A percentile compares a stretch with the other conserved stretches of the same genome.
Conservation (phyloP, 768 basidiomycete genomes). For the Agrocybe praecox region DNA sequence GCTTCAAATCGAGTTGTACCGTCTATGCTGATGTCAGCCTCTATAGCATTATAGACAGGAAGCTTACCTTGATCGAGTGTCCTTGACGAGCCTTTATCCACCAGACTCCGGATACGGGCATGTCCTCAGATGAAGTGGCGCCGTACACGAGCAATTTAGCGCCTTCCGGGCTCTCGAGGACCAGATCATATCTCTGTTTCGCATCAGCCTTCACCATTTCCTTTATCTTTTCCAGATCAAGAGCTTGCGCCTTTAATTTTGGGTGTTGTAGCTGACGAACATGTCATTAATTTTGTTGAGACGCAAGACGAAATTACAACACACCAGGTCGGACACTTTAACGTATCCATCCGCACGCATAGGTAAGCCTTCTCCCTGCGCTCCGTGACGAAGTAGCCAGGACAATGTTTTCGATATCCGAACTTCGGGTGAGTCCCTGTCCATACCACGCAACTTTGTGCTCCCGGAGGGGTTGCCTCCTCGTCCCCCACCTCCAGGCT, state of each 20-base stretch:
- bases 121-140: slow-evolving; percentile 1
- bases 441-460: slow-evolving; percentile 57
- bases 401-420: slow-evolving; percentile 85
- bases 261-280: slow-evolving; percentile 62
- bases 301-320: background rate
- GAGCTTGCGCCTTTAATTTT: slow-evolving; percentile 53
- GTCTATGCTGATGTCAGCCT: slow-evolving; percentile 39
- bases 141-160: slow-evolving; percentile 11
- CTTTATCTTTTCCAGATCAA: slow-evolving; percentile 58
- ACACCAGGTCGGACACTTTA: slow-evolving; percentile 78
- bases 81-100: slow-evolving; percentile 93
- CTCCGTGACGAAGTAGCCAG: slow-evolving; percentile 91
- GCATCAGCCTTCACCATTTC: slow-evolving; percentile 67
- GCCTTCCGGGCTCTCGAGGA: slow-evolving; percentile 45
- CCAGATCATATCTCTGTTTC: slow-evolving; percentile 66
- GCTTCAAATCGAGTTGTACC: slow-evolving; percentile 67
- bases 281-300: background rate
- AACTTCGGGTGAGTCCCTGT: slow-evolving; percentile 66
- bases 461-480: slow-evolving; percentile 13
- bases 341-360: slow-evolving; percentile 90
- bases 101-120: slow-evolving; percentile 49
- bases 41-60: background rate
- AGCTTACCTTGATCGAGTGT: slow-evolving; percentile 74
- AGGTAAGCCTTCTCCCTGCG: slow-evolving; percentile 68
- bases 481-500: background rate